These are phyloP conservation scores for Sugiyamaella valdiviana DNA, from an alignment of 805 yeast species.

Conservation along the genomic window DNA sequence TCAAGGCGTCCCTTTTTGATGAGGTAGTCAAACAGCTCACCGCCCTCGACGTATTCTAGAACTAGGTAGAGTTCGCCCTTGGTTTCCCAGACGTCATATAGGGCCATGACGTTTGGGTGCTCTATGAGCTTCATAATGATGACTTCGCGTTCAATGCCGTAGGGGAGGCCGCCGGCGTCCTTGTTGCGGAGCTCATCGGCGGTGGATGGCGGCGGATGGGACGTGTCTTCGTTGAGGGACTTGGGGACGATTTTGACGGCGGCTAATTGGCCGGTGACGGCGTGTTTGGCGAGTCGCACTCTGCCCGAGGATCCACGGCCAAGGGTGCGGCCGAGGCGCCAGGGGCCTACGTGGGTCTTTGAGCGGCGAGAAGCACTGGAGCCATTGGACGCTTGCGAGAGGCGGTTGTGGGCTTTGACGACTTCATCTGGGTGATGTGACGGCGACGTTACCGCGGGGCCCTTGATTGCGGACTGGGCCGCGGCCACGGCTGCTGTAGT, in stretches of 20 bases:
- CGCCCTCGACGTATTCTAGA: slow-evolving; percentile 94
- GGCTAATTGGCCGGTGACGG: slow-evolving; percentile 78
- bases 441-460: not conserved
- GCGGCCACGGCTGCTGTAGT: slow-evolving; percentile 18
- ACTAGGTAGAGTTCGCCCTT: slow-evolving; percentile 82
- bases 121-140: slow-evolving; percentile 93
- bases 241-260: slow-evolving; percentile 97
- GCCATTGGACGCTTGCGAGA: slow-evolving; percentile 39
- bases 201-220: slow-evolving; percentile 32
- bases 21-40: slow-evolving; percentile 87
- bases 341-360: slow-evolving; percentile 78
- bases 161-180: slow-evolving; percentile 66
- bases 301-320: slow-evolving; percentile 98
- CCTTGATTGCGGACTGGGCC: slow-evolving; percentile 8
- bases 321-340: slow-evolving; percentile 91
- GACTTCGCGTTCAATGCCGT: slow-evolving; percentile 95
- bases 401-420: slow-evolving; percentile 25
- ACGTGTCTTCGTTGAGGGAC: slow-evolving; percentile 42
- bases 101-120: slow-evolving; percentile 87
- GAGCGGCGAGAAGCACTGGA: slow-evolving; percentile 38
- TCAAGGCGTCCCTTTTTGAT: slow-evolving; percentile 84
- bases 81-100: slow-evolving; percentile 98
- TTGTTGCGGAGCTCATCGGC: slow-evolving; percentile 15
- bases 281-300: slow-evolving; percentile 85
- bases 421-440: slow-evolving; percentile 3